phyloP scores from a whole-genome alignment of 2,329 filamentous ascomycete genomes.

The Ascochyta lentis region DNA sequence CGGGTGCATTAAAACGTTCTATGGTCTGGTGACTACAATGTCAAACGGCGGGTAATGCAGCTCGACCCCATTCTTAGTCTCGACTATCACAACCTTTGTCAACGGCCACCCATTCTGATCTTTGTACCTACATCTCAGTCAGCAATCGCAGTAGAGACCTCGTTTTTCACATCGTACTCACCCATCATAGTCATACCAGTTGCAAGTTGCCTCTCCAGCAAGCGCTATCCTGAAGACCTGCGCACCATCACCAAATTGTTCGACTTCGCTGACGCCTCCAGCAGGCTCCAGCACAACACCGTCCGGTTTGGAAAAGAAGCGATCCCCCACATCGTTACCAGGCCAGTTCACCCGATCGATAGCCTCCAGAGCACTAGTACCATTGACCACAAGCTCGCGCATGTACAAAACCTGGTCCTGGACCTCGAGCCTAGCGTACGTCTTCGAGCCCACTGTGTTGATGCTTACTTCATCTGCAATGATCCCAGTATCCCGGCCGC shows the following conservation, averaged over 20 bases:
- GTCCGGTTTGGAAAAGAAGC: slow-evolving; percentile 30
- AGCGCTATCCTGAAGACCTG: slow-evolving; percentile 39
- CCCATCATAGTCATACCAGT: slow-evolving; percentile 46
- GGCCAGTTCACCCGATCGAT: slow-evolving; percentile 39
- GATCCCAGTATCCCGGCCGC: slow-evolving; percentile 28
- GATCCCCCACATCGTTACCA: slow-evolving; percentile 12
- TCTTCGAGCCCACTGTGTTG: slow-evolving; percentile 13
- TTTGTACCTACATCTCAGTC: slow-evolving; percentile 27
- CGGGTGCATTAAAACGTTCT: not conserved
- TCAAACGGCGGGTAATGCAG: slow-evolving; percentile 43
- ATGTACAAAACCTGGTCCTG: slow-evolving; percentile 37
- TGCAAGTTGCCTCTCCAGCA: slow-evolving; percentile 33
- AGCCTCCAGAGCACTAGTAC: slow-evolving; percentile 36
- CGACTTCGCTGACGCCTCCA: slow-evolving; percentile 32
- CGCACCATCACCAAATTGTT: slow-evolving; percentile 31
- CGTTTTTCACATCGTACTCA: slow-evolving; percentile 7
- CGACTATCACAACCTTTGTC: slow-evolving; percentile 37
- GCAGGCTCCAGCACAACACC: slow-evolving; percentile 37
- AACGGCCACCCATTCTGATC: slow-evolving; percentile 42
- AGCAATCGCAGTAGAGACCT: not conserved
- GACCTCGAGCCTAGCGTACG: slow-evolving; percentile 34
- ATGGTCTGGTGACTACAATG: slow-evolving; percentile 21
- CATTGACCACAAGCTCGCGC: slow-evolving; percentile 36
- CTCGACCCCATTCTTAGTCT: slow-evolving; percentile 25
- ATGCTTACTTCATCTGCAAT: slow-evolving; percentile 24